These are phyloP conservation scores for Eucalyptus polyanthemos DNA, from an alignment of 345 rosid species.

Conservation along the genomic window DNA sequence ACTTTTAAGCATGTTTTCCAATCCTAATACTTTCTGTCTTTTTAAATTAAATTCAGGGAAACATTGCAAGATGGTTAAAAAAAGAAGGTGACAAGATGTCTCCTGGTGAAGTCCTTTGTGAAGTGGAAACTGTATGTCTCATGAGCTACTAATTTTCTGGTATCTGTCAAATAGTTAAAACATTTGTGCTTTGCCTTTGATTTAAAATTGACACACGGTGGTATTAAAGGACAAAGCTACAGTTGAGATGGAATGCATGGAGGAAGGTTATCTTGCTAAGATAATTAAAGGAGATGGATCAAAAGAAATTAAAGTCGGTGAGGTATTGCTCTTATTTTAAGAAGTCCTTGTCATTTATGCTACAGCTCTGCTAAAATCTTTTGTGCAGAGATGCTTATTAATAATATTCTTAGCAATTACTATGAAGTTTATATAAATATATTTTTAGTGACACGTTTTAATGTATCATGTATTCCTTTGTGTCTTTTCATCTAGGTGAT, in stretches of 20 bases:
- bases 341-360: neutral
- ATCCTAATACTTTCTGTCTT: neutral
- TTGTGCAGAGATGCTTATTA: neutral
- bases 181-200: neutral
- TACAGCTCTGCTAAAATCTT: neutral
- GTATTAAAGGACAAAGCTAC: conserved; percentile 82
- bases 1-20: neutral
- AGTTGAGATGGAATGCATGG: conserved; percentile 99
- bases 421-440: neutral
- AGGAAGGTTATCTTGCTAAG: conserved; percentile 95
- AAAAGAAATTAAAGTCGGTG: conserved; percentile 89
- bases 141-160: neutral
- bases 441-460: neutral
- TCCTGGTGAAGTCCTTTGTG: conserved; percentile 96
- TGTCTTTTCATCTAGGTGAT: conserved; percentile 32
- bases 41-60: conserved; percentile 44
- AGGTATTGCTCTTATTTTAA: conserved; percentile 33
- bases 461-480: neutral
- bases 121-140: conserved; percentile 91
- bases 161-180: neutral
- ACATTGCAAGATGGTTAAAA: conserved; percentile 95
- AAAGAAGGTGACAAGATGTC: conserved; percentile 87
- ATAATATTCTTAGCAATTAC: neutral
- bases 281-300: conserved; percentile 82
- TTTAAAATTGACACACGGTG: neutral